A percentile compares a stretch with the other conserved stretches of the same genome.
Evolutionary conservation across 1,284 basidiomycete species (phyloP).

Genomic region (Wolfiporia cocos): DNA sequence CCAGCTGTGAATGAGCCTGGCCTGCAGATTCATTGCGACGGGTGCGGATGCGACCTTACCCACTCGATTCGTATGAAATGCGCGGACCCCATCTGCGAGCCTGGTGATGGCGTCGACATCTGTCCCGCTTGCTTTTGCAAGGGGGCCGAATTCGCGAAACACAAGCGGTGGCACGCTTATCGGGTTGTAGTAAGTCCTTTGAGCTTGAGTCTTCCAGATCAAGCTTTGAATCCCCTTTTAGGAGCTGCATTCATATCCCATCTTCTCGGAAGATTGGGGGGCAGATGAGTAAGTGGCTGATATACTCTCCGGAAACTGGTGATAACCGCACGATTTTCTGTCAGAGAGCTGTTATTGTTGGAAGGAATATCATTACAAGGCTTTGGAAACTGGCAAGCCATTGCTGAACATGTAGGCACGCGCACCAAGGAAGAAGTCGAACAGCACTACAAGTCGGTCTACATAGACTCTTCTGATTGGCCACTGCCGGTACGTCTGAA

Average conservation of each 20-base stretch:
- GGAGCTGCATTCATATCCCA: constrained; percentile 95
- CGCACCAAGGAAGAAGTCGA: constrained; percentile 94
- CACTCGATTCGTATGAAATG: constrained; percentile 92
- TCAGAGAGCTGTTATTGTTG: constrained; percentile 83
- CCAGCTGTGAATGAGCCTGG: constrained; percentile 74
- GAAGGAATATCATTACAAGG: constrained; percentile 90
- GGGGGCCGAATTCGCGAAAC: constrained; percentile 85
- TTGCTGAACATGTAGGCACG: constrained; percentile 94
- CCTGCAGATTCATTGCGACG: constrained; percentile 70
- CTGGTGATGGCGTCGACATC: constrained; percentile 78
- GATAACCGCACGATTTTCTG: no score
- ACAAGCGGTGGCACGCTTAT: constrained; percentile 89
- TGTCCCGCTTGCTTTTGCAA: constrained; percentile 89
- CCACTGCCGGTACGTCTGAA: constrained; percentile 62
- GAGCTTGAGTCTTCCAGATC: constrained; percentile 39
- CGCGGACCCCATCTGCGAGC: constrained; percentile 72
- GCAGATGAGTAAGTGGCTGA: constrained; percentile 88
- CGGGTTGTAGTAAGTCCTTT: constrained; percentile 74
- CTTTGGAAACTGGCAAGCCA: constrained; percentile 96
- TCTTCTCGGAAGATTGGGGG: constrained; percentile 95
- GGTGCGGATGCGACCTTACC: constrained; percentile 70
- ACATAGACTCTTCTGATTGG: constrained; percentile 74
- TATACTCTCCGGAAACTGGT: no score
- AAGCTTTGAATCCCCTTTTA: no score
- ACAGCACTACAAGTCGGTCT: constrained; percentile 82